Evolutionary conservation across 179 eudicot genomes (phyloP).

Genomic region (Spinacia oleracea): DNA sequence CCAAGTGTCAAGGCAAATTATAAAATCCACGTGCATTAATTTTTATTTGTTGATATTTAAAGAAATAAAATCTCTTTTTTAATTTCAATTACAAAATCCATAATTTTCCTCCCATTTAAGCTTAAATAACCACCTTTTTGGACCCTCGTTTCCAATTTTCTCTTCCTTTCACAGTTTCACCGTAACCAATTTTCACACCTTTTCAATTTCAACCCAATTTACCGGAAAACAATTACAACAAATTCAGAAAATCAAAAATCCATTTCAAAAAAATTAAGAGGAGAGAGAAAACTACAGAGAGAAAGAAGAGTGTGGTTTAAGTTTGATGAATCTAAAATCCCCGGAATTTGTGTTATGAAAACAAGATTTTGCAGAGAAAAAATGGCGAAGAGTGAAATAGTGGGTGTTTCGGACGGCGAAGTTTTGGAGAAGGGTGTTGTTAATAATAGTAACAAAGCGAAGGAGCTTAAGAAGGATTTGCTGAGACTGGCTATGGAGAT

Average conservation of each 20-base stretch:
- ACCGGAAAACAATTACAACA: background rate
- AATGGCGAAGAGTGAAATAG: conserved; percentile 15
- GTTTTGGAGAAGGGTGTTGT: conserved; percentile 6
- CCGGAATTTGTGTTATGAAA: background rate
- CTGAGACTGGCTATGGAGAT: conserved; percentile 9
- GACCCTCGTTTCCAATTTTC: background rate
- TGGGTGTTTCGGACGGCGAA: conserved; percentile 16
- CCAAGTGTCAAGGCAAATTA: background rate
- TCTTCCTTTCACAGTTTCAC: too few species aligned
- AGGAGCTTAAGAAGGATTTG: conserved; percentile 24
- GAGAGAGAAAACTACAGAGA: background rate
- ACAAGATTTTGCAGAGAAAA: background rate
- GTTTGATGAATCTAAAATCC: background rate
- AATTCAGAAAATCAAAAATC: too few species aligned
- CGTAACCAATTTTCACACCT: background rate
- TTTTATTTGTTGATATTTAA: background rate
- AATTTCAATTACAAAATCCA: background rate
- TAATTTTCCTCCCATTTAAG: background rate
- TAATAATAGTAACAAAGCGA: background rate
- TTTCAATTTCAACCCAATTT: conserved; percentile 11
- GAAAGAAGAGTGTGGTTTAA: background rate
- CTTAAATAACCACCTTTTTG: background rate
- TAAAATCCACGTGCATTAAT: background rate
- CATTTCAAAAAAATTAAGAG: background rate
- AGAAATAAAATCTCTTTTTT: background rate